phyloP scores from a whole-genome alignment of 2,329 filamentous ascomycete genomes.

The Sodiomyces alkalinus region DNA sequence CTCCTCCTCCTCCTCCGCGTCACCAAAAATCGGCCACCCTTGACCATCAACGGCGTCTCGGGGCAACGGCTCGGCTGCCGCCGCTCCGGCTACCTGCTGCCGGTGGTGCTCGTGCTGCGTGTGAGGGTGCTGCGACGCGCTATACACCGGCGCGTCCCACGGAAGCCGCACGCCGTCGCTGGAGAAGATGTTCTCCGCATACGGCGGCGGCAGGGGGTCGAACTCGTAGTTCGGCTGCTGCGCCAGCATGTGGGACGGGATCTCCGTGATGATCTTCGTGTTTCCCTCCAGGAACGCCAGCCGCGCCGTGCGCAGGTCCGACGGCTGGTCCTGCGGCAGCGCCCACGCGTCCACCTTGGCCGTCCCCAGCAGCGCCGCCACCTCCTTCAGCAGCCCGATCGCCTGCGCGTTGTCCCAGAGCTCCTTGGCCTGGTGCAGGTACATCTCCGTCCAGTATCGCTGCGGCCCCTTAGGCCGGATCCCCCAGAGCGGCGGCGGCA shows the following conservation, averaged over 20 bases:
- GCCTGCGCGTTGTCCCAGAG: constrained; percentile 73
- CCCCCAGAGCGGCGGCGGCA: constrained; percentile 75
- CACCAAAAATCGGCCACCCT: too few relatives aligned
- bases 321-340: constrained; percentile 23
- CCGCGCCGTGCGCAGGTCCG: constrained; percentile 43
- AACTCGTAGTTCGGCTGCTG: constrained; percentile 57
- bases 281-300: constrained; percentile 69
- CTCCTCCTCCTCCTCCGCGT: too few relatives aligned
- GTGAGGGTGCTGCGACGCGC: too few relatives aligned
- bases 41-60: too few relatives aligned
- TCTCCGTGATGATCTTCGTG: constrained; percentile 51
- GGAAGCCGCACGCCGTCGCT: constrained; percentile 24
- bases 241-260: constrained; percentile 51
- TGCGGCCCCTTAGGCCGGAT: constrained; percentile 47
- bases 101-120: too few relatives aligned
- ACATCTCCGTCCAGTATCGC: constrained; percentile 58
- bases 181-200: constrained; percentile 36
- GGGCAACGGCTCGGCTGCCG: too few relatives aligned
- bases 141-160: too few relatives aligned
- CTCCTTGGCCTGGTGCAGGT: constrained; percentile 61
- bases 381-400: constrained; percentile 51
- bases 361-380: constrained; percentile 45
- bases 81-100: too few relatives aligned
- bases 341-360: constrained; percentile 23
- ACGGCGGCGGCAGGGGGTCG: constrained; percentile 63